phyloP scores from a whole-genome alignment of 108 stramenopile species.

The Nitzschia sp. region DNA sequence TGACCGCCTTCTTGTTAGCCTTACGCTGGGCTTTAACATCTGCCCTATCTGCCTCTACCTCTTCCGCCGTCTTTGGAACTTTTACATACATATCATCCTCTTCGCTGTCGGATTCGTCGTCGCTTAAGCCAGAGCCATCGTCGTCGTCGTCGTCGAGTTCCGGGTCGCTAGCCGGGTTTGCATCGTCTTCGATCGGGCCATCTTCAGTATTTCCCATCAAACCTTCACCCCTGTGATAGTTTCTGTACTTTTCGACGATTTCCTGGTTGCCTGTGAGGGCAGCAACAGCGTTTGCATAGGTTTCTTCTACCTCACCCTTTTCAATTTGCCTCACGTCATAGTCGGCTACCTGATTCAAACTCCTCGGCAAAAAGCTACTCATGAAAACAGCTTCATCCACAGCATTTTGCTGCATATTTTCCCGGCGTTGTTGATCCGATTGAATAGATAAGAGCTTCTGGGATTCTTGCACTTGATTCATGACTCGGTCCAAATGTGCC shows the following conservation, averaged over 20 bases:
- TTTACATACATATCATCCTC: slow-evolving; percentile 49
- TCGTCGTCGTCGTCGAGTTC: slow-evolving; percentile 34
- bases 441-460: slow-evolving; percentile 27
- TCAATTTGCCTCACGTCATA: slow-evolving; percentile 80
- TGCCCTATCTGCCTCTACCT: slow-evolving; percentile 62
- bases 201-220: background rate
- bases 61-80: slow-evolving; percentile 69
- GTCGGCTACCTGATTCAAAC: slow-evolving; percentile 88
- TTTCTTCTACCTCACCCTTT: slow-evolving; percentile 87
- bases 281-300: slow-evolving; percentile 86
- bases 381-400: slow-evolving; percentile 93
- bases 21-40: slow-evolving; percentile 56
- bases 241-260: slow-evolving; percentile 55
- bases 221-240: slow-evolving; percentile 30
- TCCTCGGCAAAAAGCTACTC: slow-evolving; percentile 86
- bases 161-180: slow-evolving; percentile 8
- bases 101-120: slow-evolving; percentile 40
- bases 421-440: slow-evolving; percentile 59
- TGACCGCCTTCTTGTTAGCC: slow-evolving; percentile 83
- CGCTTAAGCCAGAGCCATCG: slow-evolving; percentile 30
- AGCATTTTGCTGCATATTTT: slow-evolving; percentile 62
- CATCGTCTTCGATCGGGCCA: slow-evolving; percentile 14
- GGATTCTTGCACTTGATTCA: slow-evolving; percentile 54
- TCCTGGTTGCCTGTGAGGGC: slow-evolving; percentile 84
- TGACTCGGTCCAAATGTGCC: slow-evolving; percentile 57